Base-by-base conservation (phyloP, 192 early-diverging fungal species). In the Cetraspora pellucida region DNA sequence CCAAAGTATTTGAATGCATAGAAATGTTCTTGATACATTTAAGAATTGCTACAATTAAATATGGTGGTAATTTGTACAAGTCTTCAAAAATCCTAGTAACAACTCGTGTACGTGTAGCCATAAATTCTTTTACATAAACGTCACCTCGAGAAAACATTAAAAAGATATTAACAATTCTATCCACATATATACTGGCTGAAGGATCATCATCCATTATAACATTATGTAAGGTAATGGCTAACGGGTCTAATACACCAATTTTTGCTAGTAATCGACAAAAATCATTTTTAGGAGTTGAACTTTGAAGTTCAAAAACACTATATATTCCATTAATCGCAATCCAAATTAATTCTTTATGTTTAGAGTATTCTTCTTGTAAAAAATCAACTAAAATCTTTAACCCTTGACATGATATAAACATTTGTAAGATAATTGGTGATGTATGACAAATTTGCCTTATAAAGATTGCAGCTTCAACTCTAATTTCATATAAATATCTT, bases 11-110 rank as follows among this genome's bases (percentile, higher is more conserved):
- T 21, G 88, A 81, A 66, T 83, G 81, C 85, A 89, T 88, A 2
- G 89, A 89, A 17, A 91, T 70, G 71, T 91, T 90, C 63, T 89
- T 90, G 52, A 90, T 77, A 43, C 82, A 86, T 77, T 90, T 90
- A 0, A 90, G 77, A 79, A 89, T 82, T 54, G 73, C 67, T 2
- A 90, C 85, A 16, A 72, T 71, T 13, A 83, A 60, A 16, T 67
- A 50, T 3, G 81, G 66, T 46, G 80, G 73, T 44, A 90, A 60
- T 37, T 79, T 78, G 25, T 84, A 73, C 43, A 90, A 64, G 0
- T 77, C 81, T 50, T 76, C 77, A 52, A 87, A 73, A 77, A 87
- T 84, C 14, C 85, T 77, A 79, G 54, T 13, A 10, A 79, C 50
- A 5, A 75, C 73, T 46, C 43, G 16, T 3, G 72, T 59, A 13